Conservation (phyloP, 805 yeast genomes). For the Saturnispora diversa region DNA sequence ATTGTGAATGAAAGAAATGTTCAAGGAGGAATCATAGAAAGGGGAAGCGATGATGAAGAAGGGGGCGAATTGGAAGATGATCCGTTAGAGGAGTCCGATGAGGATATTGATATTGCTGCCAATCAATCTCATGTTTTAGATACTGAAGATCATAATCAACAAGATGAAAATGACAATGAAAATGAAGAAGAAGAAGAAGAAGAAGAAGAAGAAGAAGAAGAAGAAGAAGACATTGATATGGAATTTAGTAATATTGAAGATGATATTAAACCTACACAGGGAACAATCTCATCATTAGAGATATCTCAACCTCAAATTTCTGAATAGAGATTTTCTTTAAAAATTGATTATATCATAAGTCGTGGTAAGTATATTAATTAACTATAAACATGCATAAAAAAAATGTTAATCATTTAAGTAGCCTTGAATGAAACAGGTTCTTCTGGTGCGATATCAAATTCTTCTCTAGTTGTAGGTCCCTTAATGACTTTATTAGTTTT, state of each 20-base stretch:
- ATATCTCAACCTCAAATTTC: not conserved
- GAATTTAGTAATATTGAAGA: conserved; percentile 13
- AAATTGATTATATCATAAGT: not conserved
- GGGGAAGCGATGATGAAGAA: not conserved
- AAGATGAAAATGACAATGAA: not conserved
- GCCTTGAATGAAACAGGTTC: conserved; percentile 16
- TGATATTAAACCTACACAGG: not conserved
- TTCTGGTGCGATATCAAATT: conserved; percentile 31
- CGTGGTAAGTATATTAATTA: conserved; percentile 2
- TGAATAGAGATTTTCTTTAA: not conserved
- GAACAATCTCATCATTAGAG: conserved; percentile 1
- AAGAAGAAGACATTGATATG: conserved; percentile 11
- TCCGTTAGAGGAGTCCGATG: conserved; percentile 13
- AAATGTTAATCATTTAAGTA: not conserved
- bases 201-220: conserved; percentile 6
- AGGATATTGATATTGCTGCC: not conserved
- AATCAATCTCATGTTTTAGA: no score
- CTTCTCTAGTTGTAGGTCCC: conserved; percentile 27
- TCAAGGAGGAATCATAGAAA: conserved; percentile 4
- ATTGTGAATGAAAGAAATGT: not conserved
- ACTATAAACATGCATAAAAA: conserved; percentile 4
- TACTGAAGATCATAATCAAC: conserved; percentile 3
- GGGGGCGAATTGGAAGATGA: conserved; percentile 15
- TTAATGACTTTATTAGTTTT: conserved; percentile 71
- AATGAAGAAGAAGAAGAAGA: conserved; percentile 5